These are phyloP conservation scores for Marchantia polymorpha DNA, from an alignment of 225 moss, liverwort and hornwort species.

Conservation along the genomic window DNA sequence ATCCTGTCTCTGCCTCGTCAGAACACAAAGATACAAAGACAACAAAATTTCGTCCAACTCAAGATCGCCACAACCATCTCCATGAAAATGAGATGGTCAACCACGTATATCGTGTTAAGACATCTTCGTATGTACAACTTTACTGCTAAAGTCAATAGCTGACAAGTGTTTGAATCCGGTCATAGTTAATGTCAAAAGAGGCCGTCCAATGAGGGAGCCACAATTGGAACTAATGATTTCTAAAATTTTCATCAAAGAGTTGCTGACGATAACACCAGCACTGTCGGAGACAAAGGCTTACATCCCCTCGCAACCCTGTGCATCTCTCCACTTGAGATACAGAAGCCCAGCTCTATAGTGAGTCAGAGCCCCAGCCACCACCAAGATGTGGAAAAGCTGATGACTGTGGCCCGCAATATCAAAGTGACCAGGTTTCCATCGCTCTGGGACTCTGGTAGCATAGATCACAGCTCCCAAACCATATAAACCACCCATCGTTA, in stretches of 20 bases:
- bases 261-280: not conserved
- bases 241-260: conserved; percentile 1
- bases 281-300: not conserved
- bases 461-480: conserved; percentile 66
- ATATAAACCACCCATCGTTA: conserved; percentile 68
- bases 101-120: too few relatives aligned
- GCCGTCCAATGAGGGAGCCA: not conserved
- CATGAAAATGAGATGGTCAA: too few relatives aligned
- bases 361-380: conserved; percentile 80
- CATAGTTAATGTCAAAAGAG: not conserved
- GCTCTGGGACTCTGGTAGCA: conserved; percentile 75
- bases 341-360: conserved; percentile 82
- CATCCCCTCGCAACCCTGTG: conserved; percentile 50
- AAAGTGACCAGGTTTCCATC: conserved; percentile 84
- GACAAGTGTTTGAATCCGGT: too few relatives aligned
- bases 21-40: too few relatives aligned
- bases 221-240: not conserved
- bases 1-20: too few relatives aligned
- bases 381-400: conserved; percentile 84
- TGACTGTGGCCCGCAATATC: conserved; percentile 92
- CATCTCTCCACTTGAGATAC: conserved; percentile 90
- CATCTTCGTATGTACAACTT: too few relatives aligned
- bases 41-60: too few relatives aligned
- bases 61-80: too few relatives aligned
- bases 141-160: too few relatives aligned